A percentile compares a stretch with the other conserved stretches of the same genome.
These are phyloP conservation scores for Betula pendula DNA, from an alignment of 306 rosid species.

Conservation along the genomic window DNA sequence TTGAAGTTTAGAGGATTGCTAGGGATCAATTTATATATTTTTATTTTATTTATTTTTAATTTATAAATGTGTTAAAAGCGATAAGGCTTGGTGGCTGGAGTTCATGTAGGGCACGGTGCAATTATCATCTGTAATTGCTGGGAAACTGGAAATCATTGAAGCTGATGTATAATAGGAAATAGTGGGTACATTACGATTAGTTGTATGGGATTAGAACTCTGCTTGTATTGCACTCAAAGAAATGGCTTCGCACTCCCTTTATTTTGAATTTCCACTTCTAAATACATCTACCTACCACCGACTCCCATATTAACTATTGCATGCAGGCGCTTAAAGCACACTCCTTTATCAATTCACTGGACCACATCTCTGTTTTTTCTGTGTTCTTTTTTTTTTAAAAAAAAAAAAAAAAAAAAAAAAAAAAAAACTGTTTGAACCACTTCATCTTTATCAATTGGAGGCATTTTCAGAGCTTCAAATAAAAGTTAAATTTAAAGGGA, in stretches of 20 bases:
- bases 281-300: conserved; percentile 19
- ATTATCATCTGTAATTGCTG: conserved; percentile 7
- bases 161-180: neutral
- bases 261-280: conserved; percentile 16
- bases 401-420: too few relatives aligned
- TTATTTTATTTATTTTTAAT: neutral
- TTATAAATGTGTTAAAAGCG: neutral
- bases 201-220: conserved; percentile 16
- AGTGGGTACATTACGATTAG: conserved; percentile 19
- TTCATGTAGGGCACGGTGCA: conserved; percentile 11
- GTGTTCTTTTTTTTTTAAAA: neutral
- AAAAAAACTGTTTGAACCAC: too few relatives aligned
- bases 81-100: neutral
- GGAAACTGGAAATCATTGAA: conserved; percentile 23
- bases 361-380: conserved; percentile 1
- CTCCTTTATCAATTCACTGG: conserved; percentile 22
- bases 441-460: conserved; percentile 13
- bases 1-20: too few relatives aligned
- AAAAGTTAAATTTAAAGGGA: too few relatives aligned
- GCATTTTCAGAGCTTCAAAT: neutral
- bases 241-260: conserved; percentile 16
- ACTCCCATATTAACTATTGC: conserved; percentile 3
- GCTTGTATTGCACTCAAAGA: conserved; percentile 62
- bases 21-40: too few relatives aligned
- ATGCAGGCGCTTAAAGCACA: conserved; percentile 30